These are phyloP conservation scores for Tripidium arundinaceum DNA, from an alignment of 202 grass and related monocot genomes.

Conservation along the genomic window DNA sequence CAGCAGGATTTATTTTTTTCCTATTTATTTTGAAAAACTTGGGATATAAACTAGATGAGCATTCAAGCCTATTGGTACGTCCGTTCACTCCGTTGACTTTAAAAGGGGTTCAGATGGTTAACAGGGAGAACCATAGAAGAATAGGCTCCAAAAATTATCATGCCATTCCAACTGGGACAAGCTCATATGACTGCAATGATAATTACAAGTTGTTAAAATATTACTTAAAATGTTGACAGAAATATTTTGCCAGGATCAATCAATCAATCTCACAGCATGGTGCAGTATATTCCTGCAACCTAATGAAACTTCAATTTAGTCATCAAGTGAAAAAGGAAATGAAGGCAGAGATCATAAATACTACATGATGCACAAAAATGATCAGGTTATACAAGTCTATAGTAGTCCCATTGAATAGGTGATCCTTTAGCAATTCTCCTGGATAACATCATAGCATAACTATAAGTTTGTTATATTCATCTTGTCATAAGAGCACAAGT, in stretches of 20 bases:
- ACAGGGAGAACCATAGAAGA: not conserved
- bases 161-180: not conserved
- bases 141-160: not conserved
- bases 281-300: not conserved
- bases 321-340: not conserved
- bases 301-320: not conserved
- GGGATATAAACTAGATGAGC: not conserved
- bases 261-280: not conserved
- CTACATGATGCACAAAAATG: not conserved
- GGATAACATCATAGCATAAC: not conserved
- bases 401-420: not conserved
- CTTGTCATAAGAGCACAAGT: not conserved
- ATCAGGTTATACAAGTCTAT: conserved; percentile 2
- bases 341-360: not conserved
- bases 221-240: not conserved
- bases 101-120: not conserved
- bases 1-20: not conserved
- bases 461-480: not conserved
- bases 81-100: not conserved
- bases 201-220: not conserved
- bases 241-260: not conserved
- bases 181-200: conserved; percentile 7
- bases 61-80: not conserved
- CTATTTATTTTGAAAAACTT: not conserved
- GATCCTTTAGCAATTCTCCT: not conserved